Evolutionary conservation across 352 stramenopile species (phyloP).

Genomic region (Phytopythium litorale): DNA sequence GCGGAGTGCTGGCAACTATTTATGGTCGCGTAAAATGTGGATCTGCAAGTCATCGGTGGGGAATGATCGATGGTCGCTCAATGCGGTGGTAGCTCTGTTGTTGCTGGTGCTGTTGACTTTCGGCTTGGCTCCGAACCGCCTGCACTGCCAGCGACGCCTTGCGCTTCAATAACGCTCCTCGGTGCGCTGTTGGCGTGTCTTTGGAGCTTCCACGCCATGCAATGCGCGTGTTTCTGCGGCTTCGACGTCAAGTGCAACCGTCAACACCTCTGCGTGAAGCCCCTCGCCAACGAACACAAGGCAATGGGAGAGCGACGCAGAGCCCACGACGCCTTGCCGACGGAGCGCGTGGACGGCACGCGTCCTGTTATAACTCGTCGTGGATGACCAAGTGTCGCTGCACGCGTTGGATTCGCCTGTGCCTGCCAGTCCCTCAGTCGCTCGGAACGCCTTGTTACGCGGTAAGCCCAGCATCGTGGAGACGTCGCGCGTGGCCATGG

Average conservation of each 20-base stretch:
- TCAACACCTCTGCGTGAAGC: background rate
- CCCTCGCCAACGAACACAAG: background rate
- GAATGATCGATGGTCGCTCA: background rate
- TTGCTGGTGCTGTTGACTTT: no score
- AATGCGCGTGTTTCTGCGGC: conserved; percentile 2
- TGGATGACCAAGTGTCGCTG: background rate
- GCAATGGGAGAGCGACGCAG: background rate
- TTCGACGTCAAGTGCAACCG: conserved; percentile 1
- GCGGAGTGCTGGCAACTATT: background rate
- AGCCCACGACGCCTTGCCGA: background rate
- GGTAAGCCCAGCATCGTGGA: background rate
- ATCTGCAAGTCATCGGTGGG: background rate
- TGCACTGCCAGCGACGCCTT: background rate
- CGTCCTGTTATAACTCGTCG: background rate
- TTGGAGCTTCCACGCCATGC: background rate
- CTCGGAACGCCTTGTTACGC: background rate
- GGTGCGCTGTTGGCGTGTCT: conserved; percentile 1
- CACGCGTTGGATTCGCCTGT: background rate
- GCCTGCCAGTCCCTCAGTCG: no score
- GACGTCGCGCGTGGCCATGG: background rate
- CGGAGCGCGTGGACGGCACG: background rate
- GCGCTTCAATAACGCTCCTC: conserved; percentile 1
- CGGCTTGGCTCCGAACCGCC: background rate
- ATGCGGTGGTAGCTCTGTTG: background rate
- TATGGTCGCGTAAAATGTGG: background rate